A percentile compares a stretch with the other conserved stretches of the same genome.
Evolutionary conservation across 2,329 filamentous ascomycete species (phyloP).

Genomic region (Cercospora janseana): DNA sequence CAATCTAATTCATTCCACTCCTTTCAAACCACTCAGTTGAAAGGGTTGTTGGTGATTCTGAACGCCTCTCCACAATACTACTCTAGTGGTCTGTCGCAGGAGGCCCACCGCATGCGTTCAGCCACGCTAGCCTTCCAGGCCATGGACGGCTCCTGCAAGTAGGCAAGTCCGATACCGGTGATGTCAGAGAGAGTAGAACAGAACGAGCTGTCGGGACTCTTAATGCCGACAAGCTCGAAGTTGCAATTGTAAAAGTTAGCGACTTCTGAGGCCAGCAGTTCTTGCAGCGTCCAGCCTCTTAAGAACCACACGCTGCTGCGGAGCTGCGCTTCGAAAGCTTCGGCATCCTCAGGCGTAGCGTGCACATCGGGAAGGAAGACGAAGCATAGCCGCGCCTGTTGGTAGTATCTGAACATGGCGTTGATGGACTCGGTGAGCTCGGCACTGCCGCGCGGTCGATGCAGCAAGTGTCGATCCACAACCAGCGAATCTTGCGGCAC

Average conservation of each 20-base stretch:
- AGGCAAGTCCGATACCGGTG: conserved; percentile 11
- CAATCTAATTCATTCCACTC: too few species aligned
- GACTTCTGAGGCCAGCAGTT: conserved; percentile 10
- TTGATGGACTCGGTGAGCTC: conserved; percentile 49
- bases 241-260: conserved; percentile 11
- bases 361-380: conserved; percentile 16
- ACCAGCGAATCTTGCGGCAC: conserved; percentile 7
- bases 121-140: conserved; percentile 9
- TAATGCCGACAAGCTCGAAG: conserved; percentile 21
- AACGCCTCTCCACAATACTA: too few species aligned
- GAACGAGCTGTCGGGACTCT: conserved; percentile 2
- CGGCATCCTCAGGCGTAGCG: not conserved
- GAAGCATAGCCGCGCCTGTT: conserved; percentile 7
- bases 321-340: not conserved
- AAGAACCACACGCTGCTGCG: conserved; percentile 9
- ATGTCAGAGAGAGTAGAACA: not conserved
- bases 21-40: too few species aligned
- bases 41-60: too few species aligned
- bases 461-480: conserved; percentile 23
- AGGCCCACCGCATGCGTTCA: conserved; percentile 16
- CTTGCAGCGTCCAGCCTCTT: conserved; percentile 19
- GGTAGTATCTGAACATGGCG: conserved; percentile 27
- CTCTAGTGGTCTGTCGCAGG: conserved; percentile 12
- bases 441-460: conserved; percentile 41
- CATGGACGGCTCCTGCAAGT: conserved; percentile 9